Evolutionary conservation across 148 eudicot species (phyloP).

Genomic region (Chenopodium quinoa): DNA sequence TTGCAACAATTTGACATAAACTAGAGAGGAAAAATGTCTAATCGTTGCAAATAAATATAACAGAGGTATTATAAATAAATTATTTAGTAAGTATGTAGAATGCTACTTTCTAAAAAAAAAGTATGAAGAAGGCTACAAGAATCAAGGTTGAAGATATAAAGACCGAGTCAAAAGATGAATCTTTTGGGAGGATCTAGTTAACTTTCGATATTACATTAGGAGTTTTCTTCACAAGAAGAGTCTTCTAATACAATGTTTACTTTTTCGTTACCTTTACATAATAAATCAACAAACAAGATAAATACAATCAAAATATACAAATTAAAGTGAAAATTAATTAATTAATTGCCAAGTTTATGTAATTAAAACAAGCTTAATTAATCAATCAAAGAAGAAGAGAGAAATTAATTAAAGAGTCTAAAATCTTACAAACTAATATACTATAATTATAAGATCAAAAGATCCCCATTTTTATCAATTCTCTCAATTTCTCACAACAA

Average conservation of each 20-base stretch:
- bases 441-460: constrained; percentile 13
- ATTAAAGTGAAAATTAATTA: not conserved
- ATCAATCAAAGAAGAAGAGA: not conserved
- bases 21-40: too few species aligned
- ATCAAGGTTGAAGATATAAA: not conserved
- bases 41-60: too few species aligned
- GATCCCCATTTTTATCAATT: constrained; percentile 9
- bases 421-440: not conserved
- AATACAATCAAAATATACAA: not conserved
- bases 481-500: constrained; percentile 25
- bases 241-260: too few species aligned
- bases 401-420: not conserved
- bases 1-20: too few species aligned
- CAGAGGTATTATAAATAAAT: too few species aligned
- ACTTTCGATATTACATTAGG: too few species aligned
- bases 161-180: not conserved
- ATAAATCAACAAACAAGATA: too few species aligned
- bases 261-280: too few species aligned
- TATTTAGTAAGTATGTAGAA: too few species aligned
- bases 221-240: too few species aligned
- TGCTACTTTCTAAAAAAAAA: too few species aligned
- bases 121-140: not conserved
- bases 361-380: not conserved
- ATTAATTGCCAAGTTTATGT: not conserved
- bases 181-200: not conserved